These are phyloP conservation scores for Tuber calosporum DNA, from an alignment of 495 filamentous ascomycete species.

Conservation along the genomic window DNA sequence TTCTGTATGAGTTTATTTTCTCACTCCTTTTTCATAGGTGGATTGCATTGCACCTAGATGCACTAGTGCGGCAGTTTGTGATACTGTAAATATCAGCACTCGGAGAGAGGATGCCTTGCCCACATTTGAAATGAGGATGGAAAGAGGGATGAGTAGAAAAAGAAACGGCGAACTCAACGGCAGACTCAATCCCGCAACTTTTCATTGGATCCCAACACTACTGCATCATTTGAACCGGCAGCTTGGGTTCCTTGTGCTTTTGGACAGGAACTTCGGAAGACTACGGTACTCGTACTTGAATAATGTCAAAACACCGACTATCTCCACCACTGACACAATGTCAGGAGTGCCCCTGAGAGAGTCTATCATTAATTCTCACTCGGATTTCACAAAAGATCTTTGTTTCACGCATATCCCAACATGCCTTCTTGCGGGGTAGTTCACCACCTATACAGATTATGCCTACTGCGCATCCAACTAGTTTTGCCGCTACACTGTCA, in stretches of 20 bases:
- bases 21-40: not conserved
- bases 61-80: too few species aligned
- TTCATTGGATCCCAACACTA: slow-evolving; percentile 1
- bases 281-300: too few species aligned
- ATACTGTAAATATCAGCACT: too few species aligned
- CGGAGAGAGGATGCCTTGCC: not conserved
- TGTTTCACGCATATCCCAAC: not conserved
- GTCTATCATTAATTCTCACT: not conserved
- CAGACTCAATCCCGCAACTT: not conserved
- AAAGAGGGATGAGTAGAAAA: not conserved
- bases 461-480: not conserved
- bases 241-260: not conserved
- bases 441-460: not conserved
- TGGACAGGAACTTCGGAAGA: not conserved
- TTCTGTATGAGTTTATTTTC: not conserved
- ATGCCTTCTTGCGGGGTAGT: not conserved
- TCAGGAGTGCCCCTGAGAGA: not conserved
- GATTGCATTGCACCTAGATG: not conserved
- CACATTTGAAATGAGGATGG: not conserved
- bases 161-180: not conserved
- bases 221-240: not conserved
- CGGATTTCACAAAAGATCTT: not conserved
- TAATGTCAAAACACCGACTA: not conserved
- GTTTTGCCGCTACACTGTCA: not conserved
- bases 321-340: not conserved